phyloP scores from a whole-genome alignment of 805 yeast genomes.

The Sugiyamaella chiloensis region DNA sequence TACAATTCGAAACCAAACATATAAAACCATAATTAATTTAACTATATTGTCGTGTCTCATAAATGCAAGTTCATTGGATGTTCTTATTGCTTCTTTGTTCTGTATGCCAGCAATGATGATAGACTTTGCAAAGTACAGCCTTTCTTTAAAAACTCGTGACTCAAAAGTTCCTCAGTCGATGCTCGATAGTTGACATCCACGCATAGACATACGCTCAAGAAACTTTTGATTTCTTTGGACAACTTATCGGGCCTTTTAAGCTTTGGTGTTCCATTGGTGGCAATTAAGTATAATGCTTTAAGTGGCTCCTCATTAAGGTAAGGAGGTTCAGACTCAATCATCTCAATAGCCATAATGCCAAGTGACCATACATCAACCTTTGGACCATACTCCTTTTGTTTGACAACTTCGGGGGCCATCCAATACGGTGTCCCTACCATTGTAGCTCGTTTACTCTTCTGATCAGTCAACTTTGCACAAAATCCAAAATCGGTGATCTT shows the following conservation, averaged over 20 bases:
- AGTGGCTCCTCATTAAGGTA: conserved; percentile 94
- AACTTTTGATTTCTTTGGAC: conserved; percentile 60
- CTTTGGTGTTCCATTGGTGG: conserved; percentile 94
- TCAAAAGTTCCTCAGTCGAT: conserved; percentile 67
- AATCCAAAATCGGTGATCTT: conserved; percentile 95
- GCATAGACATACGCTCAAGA: conserved; percentile 73
- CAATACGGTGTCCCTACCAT: conserved; percentile 91
- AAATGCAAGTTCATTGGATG: conserved; percentile 2
- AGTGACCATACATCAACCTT: conserved; percentile 97
- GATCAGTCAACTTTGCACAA: conserved; percentile 88
- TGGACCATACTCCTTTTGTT: conserved; percentile 74
- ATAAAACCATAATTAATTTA: neutral
- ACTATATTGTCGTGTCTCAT: neutral
- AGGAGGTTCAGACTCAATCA: conserved; percentile 99
- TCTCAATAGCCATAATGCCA: conserved; percentile 97
- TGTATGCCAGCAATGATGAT: conserved; percentile 22
- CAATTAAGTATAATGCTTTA: conserved; percentile 88
- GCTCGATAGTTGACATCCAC: conserved; percentile 82
- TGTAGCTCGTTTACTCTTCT: conserved; percentile 84
- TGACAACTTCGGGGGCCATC: conserved; percentile 89
- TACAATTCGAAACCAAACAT: too few relatives aligned
- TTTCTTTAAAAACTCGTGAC: conserved; percentile 49
- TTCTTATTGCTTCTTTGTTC: conserved; percentile 10
- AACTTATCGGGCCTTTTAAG: conserved; percentile 83
- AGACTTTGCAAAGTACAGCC: conserved; percentile 24